Base-by-base conservation (phyloP, 2,329 filamentous ascomycete species). In the Aspergillus sp. region DNA sequence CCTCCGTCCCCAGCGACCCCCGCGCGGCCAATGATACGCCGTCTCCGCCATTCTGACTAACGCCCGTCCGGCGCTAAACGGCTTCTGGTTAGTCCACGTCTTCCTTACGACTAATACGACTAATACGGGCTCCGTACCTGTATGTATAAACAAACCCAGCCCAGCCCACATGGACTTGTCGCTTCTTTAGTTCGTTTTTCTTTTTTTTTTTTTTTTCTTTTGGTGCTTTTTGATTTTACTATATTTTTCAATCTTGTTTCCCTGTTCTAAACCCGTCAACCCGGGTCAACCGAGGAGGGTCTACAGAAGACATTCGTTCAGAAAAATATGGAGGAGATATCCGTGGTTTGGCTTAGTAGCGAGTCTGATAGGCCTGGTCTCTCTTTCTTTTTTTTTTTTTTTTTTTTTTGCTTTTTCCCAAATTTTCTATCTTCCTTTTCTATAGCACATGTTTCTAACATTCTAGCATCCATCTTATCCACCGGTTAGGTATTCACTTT, bases 201-300 rank as follows among this genome's bases (percentile, higher is more conserved):
- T n/a, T n/a, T 42, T n/a, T n/a, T 42, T 16, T 39, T 39, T 39
- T n/a, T 39, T 16, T 39, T 39, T 39, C 5, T 39, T n/a, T 39
- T 39, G 24, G 24, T 24, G 24, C 36, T 39, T 16, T 39, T 14
- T 39, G 12, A 5, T 16, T 39, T 16, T 39, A 6, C 14, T 16
- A 6, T 6, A 1, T 42, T 42, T 42, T n/a, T n/a, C 22, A 4
- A 6, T 50, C 49, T 51, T 53, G 46, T 53, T 26, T 22, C 16
- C 11, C 53, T 18, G 52, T 64, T 63, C 63, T 56, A 68, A 65
- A 65, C 65, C 68, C 69, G 63, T 69, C 69, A 71, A 67, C 62
- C 68, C 64, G 69, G 69, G 65, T 70, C 68, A 65, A 63, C 62
- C 67, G 67, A 65, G 16, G 36, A 42, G 36, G 63, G 55, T 56